These are phyloP conservation scores for Beauveria australis DNA, from an alignment of 2,329 filamentous ascomycete species.

Conservation along the genomic window DNA sequence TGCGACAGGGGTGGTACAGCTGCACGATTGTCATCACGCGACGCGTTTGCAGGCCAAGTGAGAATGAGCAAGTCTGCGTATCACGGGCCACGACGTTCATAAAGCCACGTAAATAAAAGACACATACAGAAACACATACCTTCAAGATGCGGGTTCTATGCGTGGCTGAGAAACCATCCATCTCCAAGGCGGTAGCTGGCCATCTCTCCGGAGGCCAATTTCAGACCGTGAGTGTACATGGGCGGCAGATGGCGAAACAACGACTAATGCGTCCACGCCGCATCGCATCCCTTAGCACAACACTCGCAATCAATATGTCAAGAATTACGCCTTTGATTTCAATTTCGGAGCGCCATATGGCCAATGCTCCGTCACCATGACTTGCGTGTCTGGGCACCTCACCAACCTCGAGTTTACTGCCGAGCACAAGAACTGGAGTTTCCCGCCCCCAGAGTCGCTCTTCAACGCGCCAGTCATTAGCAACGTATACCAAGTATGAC, in stretches of 20 bases:
- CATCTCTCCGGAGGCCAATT: constrained; percentile 75
- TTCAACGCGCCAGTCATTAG: constrained; percentile 74
- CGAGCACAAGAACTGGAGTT: constrained; percentile 70
- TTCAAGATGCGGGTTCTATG: constrained; percentile 45
- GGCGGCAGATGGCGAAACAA: constrained; percentile 15
- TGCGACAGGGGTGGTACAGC: background rate
- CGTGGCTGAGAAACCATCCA: constrained; percentile 70
- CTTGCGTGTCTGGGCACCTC: constrained; percentile 83
- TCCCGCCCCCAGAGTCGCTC: constrained; percentile 67
- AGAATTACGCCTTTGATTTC: constrained; percentile 90
- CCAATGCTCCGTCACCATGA: constrained; percentile 81
- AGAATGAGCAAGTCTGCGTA: background rate
- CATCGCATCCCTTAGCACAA: constrained; percentile 42
- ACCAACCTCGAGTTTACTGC: constrained; percentile 68
- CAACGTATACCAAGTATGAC: constrained; percentile 54
- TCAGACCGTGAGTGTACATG: constrained; percentile 51
- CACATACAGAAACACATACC: background rate
- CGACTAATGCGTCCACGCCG: background rate
- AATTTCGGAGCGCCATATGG: constrained; percentile 78
- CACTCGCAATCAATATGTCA: constrained; percentile 70
- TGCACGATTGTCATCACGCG: constrained; percentile 4
- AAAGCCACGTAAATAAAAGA: background rate
- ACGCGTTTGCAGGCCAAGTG: constrained; percentile 2
- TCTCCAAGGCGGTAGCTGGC: constrained; percentile 85
- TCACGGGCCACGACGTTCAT: background rate